phyloP scores from a whole-genome alignment of 2,329 filamentous ascomycete genomes.

The Boeremia lycopersici region DNA sequence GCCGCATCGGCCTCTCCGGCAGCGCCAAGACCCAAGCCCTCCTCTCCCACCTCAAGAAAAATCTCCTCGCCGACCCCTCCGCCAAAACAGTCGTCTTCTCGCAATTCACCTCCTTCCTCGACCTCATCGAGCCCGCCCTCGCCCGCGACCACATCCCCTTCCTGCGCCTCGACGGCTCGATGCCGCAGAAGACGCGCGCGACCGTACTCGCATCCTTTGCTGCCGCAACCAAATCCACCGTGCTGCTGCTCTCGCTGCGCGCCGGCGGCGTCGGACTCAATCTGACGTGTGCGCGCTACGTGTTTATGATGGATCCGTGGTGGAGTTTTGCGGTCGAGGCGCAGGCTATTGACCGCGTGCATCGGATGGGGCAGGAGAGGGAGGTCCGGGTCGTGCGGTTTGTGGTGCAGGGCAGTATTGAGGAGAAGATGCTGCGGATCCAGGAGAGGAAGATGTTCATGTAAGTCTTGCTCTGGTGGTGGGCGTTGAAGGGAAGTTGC shows the following conservation, averaged over 20 bases:
- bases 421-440: conserved; percentile 90
- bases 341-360: conserved; percentile 96
- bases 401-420: conserved; percentile 87
- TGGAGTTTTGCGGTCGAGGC: conserved; percentile 98
- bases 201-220: conserved; percentile 77
- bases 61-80: conserved; percentile 68
- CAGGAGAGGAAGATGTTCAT: conserved; percentile 97
- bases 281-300: conserved; percentile 82
- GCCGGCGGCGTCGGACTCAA: conserved; percentile 96
- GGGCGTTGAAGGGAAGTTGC: neutral
- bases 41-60: conserved; percentile 72
- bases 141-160: conserved; percentile 72
- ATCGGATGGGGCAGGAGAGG: conserved; percentile 90
- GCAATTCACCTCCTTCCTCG: conserved; percentile 95
- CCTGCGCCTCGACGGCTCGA: conserved; percentile 89
- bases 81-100: conserved; percentile 94
- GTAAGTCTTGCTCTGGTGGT: conserved; percentile 60
- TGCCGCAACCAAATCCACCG: conserved; percentile 62
- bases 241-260: conserved; percentile 82
- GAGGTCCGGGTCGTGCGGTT: conserved; percentile 88
- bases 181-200: conserved; percentile 83
- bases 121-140: conserved; percentile 85
- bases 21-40: conserved; percentile 89
- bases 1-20: conserved; percentile 68
- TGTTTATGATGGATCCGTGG: conserved; percentile 99